Evolutionary conservation across 768 basidiomycete genomes (phyloP).

Genomic region (Leccinum subgranulosum): DNA sequence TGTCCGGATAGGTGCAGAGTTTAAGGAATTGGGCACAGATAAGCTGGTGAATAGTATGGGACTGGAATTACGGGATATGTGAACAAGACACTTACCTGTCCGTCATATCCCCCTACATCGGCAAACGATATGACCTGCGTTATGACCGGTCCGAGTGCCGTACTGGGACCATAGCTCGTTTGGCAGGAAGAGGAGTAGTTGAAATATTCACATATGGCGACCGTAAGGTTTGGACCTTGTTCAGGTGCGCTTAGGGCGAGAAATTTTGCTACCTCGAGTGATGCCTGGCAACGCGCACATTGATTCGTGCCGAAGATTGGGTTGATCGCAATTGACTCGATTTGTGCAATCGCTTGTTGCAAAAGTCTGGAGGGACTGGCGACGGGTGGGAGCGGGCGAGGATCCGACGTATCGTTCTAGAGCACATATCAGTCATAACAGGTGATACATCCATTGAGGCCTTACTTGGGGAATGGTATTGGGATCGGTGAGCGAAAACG

Average conservation of each 20-base stretch:
- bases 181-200: conserved; percentile 51
- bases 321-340: conserved; percentile 52
- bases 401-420: conserved; percentile 56
- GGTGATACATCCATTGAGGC: not conserved
- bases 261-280: conserved; percentile 63
- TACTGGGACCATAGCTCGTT: conserved; percentile 43
- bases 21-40: conserved; percentile 59
- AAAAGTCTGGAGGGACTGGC: conserved; percentile 47
- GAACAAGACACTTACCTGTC: conserved; percentile 45
- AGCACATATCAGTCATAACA: not conserved
- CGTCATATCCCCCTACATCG: conserved; percentile 69
- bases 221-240: conserved; percentile 53
- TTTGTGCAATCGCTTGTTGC: conserved; percentile 51
- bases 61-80: not conserved
- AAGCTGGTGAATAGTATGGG: conserved; percentile 33
- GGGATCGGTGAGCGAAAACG: conserved; percentile 61
- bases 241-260: conserved; percentile 61
- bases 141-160: conserved; percentile 51
- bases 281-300: conserved; percentile 60
- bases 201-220: conserved; percentile 60
- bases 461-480: conserved; percentile 49
- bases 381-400: conserved; percentile 60
- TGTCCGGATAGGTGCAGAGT: conserved; percentile 54
- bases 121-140: conserved; percentile 73
- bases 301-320: conserved; percentile 49